phyloP scores from a whole-genome alignment of 441 rosid species.

The Erysimum pusillum region DNA sequence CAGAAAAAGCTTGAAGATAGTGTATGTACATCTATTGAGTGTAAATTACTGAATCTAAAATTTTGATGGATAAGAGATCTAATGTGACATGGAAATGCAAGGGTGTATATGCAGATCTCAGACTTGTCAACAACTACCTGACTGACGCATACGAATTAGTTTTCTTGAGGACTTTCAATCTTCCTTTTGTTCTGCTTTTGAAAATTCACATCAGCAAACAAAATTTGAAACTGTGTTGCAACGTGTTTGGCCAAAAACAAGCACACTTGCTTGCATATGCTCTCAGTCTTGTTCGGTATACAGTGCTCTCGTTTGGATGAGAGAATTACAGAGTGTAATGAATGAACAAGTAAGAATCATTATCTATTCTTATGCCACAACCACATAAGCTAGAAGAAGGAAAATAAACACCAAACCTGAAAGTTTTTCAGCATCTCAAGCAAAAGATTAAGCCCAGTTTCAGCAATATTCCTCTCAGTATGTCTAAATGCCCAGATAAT shows the following conservation, averaged over 20 bases:
- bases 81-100: slow-evolving; percentile 49
- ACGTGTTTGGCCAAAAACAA: too few relatives aligned
- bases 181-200: too few relatives aligned
- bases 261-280: too few relatives aligned
- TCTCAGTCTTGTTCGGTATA: too few relatives aligned
- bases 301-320: too few relatives aligned
- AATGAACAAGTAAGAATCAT: too few relatives aligned
- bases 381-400: slow-evolving; percentile 1
- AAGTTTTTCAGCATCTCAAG: slow-evolving; percentile 96
- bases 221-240: too few relatives aligned
- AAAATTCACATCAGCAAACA: too few relatives aligned
- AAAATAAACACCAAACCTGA: slow-evolving; percentile 64
- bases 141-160: too few relatives aligned
- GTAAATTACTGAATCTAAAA: slow-evolving; percentile 30
- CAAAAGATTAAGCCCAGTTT: slow-evolving; percentile 93
- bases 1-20: slow-evolving; percentile 88
- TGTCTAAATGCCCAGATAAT: slow-evolving; percentile 99
- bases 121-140: too few relatives aligned
- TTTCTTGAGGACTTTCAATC: too few relatives aligned
- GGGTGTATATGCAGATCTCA: slow-evolving; percentile 95
- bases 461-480: slow-evolving; percentile 98
- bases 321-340: too few relatives aligned
- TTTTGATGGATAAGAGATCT: slow-evolving; percentile 37
- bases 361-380: slow-evolving; percentile 40
- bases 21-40: slow-evolving; percentile 56